Percentiles rank a stretch among this genome's conserved stretches.
Evolutionary conservation across 768 basidiomycete species (phyloP).

Genomic region (Tricholoma hemisulphureum): DNA sequence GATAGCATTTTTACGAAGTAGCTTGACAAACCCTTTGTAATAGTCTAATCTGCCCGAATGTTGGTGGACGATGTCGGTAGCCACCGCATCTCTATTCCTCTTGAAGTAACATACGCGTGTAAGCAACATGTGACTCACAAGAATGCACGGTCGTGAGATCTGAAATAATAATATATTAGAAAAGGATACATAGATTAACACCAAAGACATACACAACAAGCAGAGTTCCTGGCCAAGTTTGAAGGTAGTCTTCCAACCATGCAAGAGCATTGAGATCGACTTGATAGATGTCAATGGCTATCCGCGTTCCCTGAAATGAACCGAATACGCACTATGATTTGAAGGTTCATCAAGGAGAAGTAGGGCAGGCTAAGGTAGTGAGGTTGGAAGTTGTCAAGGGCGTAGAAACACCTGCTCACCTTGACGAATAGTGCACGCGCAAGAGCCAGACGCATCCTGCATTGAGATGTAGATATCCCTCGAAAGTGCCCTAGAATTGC

Average conservation of each 20-base stretch:
- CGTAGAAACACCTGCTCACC: constrained; percentile 34
- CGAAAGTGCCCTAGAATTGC: constrained; percentile 12
- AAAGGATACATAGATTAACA: neutral
- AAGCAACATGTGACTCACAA: constrained; percentile 46
- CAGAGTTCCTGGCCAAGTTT: constrained; percentile 90
- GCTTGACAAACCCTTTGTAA: constrained; percentile 77
- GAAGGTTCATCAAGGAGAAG: constrained; percentile 91
- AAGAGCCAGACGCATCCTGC: constrained; percentile 91
- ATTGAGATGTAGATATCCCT: constrained; percentile 1
- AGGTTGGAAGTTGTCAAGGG: neutral
- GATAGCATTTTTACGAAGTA: neutral
- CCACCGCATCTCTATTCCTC: constrained; percentile 75
- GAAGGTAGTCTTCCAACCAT: constrained; percentile 96
- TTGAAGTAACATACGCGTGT: neutral
- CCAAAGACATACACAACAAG: constrained; percentile 75
- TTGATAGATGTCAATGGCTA: constrained; percentile 22
- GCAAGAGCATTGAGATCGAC: constrained; percentile 95
- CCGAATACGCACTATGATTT: constrained; percentile 74
- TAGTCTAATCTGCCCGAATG: constrained; percentile 92
- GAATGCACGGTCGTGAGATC: constrained; percentile 97
- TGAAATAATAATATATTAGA: constrained; percentile 26
- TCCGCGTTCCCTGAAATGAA: neutral
- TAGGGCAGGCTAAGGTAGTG: constrained; percentile 53
- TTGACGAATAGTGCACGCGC: constrained; percentile 97
- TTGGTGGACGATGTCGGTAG: constrained; percentile 97